These are phyloP conservation scores for Pythium phragmiticola DNA, from an alignment of 352 stramenopile genomes.

Conservation along the genomic window DNA sequence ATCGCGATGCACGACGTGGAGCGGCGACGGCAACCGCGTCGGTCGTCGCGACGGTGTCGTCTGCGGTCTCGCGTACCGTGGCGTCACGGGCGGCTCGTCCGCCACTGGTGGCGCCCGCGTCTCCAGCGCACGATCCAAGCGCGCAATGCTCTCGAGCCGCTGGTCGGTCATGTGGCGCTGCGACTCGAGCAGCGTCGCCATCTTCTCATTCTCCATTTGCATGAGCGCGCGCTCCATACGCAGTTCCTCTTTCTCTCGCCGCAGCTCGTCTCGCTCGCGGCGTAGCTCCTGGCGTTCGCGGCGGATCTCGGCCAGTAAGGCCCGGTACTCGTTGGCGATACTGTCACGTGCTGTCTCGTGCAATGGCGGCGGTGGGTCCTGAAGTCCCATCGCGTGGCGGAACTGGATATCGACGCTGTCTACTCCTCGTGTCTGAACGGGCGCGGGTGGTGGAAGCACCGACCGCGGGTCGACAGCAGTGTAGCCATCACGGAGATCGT, in stretches of 20 bases:
- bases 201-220: conserved; percentile 77
- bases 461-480: too few species aligned
- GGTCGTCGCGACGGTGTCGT: conserved; percentile 1
- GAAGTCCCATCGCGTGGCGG: conserved; percentile 18
- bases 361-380: conserved; percentile 6
- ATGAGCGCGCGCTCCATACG: conserved; percentile 59
- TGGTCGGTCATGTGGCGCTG: conserved; percentile 61
- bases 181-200: conserved; percentile 57
- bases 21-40: conserved; percentile 15
- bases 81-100: background rate
- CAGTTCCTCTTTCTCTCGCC: conserved; percentile 72
- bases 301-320: conserved; percentile 66
- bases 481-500: background rate
- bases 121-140: conserved; percentile 19
- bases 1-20: conserved; percentile 15
- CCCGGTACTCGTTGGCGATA: conserved; percentile 63
- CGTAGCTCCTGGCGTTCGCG: conserved; percentile 71
- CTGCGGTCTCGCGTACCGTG: conserved; percentile 4
- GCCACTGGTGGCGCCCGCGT: background rate
- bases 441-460: conserved; percentile 29
- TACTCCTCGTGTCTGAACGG: conserved; percentile 6
- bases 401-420: conserved; percentile 21
- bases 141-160: conserved; percentile 34
- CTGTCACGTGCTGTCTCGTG: conserved; percentile 11
- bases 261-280: conserved; percentile 63